Conservation (phyloP, 2,329 filamentous ascomycete genomes). For the Colletotrichum magnum region DNA sequence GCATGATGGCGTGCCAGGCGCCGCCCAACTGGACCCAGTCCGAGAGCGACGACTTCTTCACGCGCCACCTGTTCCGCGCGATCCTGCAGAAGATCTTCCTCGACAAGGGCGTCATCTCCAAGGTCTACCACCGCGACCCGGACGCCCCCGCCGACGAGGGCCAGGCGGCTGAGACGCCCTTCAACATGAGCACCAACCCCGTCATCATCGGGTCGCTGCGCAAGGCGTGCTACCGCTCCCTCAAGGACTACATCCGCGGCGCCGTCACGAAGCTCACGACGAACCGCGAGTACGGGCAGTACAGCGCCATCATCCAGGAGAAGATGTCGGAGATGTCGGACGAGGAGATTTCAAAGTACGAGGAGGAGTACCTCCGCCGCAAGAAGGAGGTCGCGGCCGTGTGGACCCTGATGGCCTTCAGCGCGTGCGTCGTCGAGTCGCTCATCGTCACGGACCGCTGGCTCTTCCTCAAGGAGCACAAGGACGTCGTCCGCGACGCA, state of each 20-base stretch:
- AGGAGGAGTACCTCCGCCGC: conserved; percentile 71
- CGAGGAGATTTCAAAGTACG: conserved; percentile 81
- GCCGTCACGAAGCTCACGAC: conserved; percentile 82
- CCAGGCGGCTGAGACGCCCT: conserved; percentile 53
- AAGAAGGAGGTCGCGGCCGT: conserved; percentile 88
- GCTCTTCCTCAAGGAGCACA: conserved; percentile 86
- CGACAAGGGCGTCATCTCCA: conserved; percentile 82
- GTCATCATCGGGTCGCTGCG: conserved; percentile 89
- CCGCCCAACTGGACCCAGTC: conserved; percentile 89
- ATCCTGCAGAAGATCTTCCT: conserved; percentile 93
- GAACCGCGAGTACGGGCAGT: conserved; percentile 68
- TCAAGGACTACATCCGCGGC: conserved; percentile 83
- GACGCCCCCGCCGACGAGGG: conserved; percentile 46
- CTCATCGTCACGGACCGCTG: conserved; percentile 92
- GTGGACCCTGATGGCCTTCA: conserved; percentile 98
- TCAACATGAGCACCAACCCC: conserved; percentile 77
- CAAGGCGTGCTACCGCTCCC: conserved; percentile 83
- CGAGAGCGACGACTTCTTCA: conserved; percentile 91
- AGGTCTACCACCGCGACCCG: conserved; percentile 60
- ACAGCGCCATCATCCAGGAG: conserved; percentile 72
- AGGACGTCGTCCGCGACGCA: conserved; percentile 76
- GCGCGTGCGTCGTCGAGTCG: conserved; percentile 89
- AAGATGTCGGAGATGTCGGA: conserved; percentile 80
- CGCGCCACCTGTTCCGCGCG: conserved; percentile 91
- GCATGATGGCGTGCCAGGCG: conserved; percentile 98